Percentiles rank a stretch among this genome's conserved stretches.
These are phyloP conservation scores for Boehmeria nivea DNA, from an alignment of 306 rosid species.

Conservation along the genomic window DNA sequence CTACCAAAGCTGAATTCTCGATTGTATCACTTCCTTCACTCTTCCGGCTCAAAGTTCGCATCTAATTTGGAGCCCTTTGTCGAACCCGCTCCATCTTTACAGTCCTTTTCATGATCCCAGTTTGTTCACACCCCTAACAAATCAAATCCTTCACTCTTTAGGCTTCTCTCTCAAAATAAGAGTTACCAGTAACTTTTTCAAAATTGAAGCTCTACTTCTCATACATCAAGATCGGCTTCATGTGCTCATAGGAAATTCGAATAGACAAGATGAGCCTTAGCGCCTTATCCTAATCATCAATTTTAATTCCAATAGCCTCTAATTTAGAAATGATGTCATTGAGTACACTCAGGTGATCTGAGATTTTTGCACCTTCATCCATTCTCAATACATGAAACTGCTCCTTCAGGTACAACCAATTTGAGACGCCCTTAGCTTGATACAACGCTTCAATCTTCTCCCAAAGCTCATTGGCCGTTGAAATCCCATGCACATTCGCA, in stretches of 20 bases:
- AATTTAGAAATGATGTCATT: background rate
- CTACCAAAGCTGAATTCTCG: no score
- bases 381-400: background rate
- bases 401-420: background rate
- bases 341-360: background rate
- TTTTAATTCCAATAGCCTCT: background rate
- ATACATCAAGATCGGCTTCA: background rate
- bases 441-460: conserved; percentile 1
- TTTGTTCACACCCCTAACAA: no score
- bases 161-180: background rate
- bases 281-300: background rate
- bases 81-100: no score
- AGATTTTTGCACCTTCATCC: no score
- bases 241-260: background rate
- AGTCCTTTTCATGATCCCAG: no score
- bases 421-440: background rate
- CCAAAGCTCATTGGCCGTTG: background rate
- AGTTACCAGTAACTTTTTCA: background rate
- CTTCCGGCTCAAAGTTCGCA: no score
- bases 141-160: background rate
- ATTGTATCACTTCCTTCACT: no score
- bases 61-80: no score
- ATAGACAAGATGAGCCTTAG: background rate
- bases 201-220: background rate
- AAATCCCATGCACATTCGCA: background rate